Evolutionary conservation across 495 filamentous ascomycete species (phyloP).

Genomic region (Penicillium verhagenii): DNA sequence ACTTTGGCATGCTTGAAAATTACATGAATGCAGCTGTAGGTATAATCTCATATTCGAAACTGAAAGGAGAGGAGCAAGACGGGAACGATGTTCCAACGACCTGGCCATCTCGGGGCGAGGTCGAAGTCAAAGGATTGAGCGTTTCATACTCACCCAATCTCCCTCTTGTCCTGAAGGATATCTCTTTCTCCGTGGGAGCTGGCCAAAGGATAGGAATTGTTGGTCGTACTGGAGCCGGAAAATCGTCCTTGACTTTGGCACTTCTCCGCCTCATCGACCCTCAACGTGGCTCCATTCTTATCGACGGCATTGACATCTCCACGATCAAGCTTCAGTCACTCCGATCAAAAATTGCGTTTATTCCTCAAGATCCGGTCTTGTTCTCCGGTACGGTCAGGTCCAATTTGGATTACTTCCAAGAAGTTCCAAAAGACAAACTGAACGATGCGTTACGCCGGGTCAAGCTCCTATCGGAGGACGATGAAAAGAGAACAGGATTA

Average conservation of each 20-base stretch:
- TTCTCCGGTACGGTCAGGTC: background rate
- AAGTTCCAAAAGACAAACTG: background rate
- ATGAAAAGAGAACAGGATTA: background rate
- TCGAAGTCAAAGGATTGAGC: background rate
- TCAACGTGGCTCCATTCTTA: background rate
- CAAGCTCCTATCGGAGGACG: background rate
- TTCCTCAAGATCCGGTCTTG: background rate
- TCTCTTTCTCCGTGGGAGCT: background rate
- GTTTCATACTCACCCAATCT: background rate
- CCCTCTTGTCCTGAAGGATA: background rate
- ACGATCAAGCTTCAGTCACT: background rate
- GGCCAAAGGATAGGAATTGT: background rate
- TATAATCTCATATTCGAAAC: background rate
- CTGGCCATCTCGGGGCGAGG: background rate
- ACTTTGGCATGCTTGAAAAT: background rate
- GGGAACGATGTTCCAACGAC: background rate
- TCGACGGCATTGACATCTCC: constrained; percentile 1
- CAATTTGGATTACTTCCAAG: background rate
- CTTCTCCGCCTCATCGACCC: background rate
- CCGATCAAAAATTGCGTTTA: background rate
- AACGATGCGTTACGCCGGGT: background rate
- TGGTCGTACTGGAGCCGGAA: constrained; percentile 3
- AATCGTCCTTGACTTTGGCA: background rate
- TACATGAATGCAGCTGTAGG: background rate
- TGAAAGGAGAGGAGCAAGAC: background rate